These are phyloP conservation scores for Clarireedia sp. DNA, from an alignment of 2,329 filamentous ascomycete genomes.

Conservation along the genomic window DNA sequence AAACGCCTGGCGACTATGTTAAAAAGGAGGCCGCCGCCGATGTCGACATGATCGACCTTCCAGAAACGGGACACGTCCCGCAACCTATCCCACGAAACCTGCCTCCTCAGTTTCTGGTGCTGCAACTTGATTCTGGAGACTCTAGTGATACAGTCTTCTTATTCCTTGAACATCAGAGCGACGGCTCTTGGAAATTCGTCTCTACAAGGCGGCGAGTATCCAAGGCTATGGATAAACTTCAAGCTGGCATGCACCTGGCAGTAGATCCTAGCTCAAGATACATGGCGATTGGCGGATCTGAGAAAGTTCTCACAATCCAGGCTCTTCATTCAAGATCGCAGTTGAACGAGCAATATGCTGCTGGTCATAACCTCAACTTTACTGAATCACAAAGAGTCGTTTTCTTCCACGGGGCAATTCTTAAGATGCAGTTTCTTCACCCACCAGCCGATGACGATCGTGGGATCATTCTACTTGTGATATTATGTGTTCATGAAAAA, in stretches of 20 bases:
- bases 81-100: conserved; percentile 28
- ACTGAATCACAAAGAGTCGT: conserved; percentile 38
- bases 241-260: conserved; percentile 58
- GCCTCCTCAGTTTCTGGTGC: conserved; percentile 73
- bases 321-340: conserved; percentile 51
- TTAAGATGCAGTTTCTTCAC: conserved; percentile 80
- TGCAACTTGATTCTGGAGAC: conserved; percentile 53
- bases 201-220: conserved; percentile 49
- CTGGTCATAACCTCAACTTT: conserved; percentile 43
- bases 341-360: conserved; percentile 43
- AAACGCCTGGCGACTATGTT: conserved; percentile 28
- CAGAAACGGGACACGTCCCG: background rate
- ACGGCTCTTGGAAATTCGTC: conserved; percentile 32
- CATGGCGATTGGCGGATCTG: conserved; percentile 62
- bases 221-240: conserved; percentile 41
- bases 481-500: conserved; percentile 41
- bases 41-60: conserved; percentile 7
- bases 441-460: conserved; percentile 58
- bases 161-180: conserved; percentile 48
- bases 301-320: conserved; percentile 64
- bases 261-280: conserved; percentile 69
- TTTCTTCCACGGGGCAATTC: conserved; percentile 60
- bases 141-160: conserved; percentile 69
- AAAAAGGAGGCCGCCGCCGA: conserved; percentile 22
- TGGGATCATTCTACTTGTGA: conserved; percentile 69